Percentiles rank a stretch among this genome's conserved stretches.
Conservation (phyloP, 148 eudicot genomes). For the Agrostemma githago region DNA sequence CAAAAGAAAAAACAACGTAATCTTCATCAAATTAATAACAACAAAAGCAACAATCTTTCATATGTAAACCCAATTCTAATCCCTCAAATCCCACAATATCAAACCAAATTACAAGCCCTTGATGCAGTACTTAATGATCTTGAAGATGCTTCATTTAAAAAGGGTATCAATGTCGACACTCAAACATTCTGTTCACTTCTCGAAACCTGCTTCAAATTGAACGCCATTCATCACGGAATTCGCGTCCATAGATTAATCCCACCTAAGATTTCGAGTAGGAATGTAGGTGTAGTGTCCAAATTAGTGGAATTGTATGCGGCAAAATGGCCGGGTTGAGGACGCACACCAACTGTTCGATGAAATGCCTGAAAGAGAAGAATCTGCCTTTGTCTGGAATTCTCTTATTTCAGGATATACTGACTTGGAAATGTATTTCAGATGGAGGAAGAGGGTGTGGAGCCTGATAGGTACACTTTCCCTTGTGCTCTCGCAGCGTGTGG, state of each 20-base stretch:
- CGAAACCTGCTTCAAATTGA: slow-evolving; percentile 66
- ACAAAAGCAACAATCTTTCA: slow-evolving; percentile 6
- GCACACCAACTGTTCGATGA: slow-evolving; percentile 91
- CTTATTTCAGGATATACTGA: slow-evolving; percentile 83
- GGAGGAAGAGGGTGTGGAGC: slow-evolving; percentile 81
- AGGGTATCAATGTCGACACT: slow-evolving; percentile 48
- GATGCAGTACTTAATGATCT: slow-evolving; percentile 47
- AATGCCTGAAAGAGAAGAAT: slow-evolving; percentile 56
- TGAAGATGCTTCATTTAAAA: slow-evolving; percentile 50
- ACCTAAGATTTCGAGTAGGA: slow-evolving; percentile 38
- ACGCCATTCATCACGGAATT: slow-evolving; percentile 49
- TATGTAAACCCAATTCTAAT: slow-evolving; percentile 47
- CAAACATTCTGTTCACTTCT: slow-evolving; percentile 58
- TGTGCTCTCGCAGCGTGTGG: slow-evolving; percentile 70
- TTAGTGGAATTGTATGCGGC: slow-evolving; percentile 57
- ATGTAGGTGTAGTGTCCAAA: slow-evolving; percentile 65
- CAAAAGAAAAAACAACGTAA: slow-evolving; percentile 22
- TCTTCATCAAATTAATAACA: slow-evolving; percentile 19
- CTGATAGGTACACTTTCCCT: slow-evolving; percentile 72
- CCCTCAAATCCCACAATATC: slow-evolving; percentile 27
- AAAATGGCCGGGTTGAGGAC: slow-evolving; percentile 49
- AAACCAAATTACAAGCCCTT: slow-evolving; percentile 63
- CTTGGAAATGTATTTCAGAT: slow-evolving; percentile 65
- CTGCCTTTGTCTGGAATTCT: slow-evolving; percentile 92
- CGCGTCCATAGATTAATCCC: slow-evolving; percentile 64